phyloP scores from a whole-genome alignment of 352 stramenopile species.

The Phytophthora idaei region DNA sequence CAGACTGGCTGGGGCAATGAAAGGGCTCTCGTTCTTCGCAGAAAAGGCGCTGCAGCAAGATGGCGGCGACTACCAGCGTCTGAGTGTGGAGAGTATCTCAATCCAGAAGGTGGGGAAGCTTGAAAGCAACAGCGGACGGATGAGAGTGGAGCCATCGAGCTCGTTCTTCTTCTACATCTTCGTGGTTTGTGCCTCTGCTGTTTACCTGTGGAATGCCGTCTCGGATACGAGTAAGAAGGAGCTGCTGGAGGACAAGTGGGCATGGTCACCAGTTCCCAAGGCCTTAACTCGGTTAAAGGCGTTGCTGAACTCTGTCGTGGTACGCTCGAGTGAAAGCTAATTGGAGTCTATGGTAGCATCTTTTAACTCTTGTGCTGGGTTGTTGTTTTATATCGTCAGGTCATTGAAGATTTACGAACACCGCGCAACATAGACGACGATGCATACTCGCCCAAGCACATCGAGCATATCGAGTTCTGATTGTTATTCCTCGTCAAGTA shows the following conservation, averaged over 20 bases:
- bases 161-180: slow-evolving; percentile 45
- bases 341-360: background rate
- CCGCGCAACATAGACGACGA: slow-evolving; percentile 1
- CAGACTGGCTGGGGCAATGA: slow-evolving; percentile 4
- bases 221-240: slow-evolving; percentile 18
- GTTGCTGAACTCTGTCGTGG: slow-evolving; percentile 45
- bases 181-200: slow-evolving; percentile 30
- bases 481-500: slow-evolving; percentile 12
- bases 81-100: slow-evolving; percentile 18
- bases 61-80: slow-evolving; percentile 7
- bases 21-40: slow-evolving; percentile 12
- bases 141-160: slow-evolving; percentile 1
- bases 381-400: slow-evolving; percentile 21
- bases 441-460: slow-evolving; percentile 11
- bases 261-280: slow-evolving; percentile 47
- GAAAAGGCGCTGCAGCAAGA: slow-evolving; percentile 16
- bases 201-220: slow-evolving; percentile 40
- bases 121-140: slow-evolving; percentile 1
- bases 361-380: slow-evolving; percentile 2
- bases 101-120: slow-evolving; percentile 4
- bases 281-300: slow-evolving; percentile 34
- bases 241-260: slow-evolving; percentile 19
- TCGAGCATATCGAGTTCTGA: slow-evolving; percentile 32
- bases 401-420: slow-evolving; percentile 47
- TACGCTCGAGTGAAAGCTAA: slow-evolving; percentile 20